Percentiles rank a stretch among this genome's conserved stretches.
Conservation (phyloP, 2,329 filamentous ascomycete species). For the Trichoderma koningiopsis region DNA sequence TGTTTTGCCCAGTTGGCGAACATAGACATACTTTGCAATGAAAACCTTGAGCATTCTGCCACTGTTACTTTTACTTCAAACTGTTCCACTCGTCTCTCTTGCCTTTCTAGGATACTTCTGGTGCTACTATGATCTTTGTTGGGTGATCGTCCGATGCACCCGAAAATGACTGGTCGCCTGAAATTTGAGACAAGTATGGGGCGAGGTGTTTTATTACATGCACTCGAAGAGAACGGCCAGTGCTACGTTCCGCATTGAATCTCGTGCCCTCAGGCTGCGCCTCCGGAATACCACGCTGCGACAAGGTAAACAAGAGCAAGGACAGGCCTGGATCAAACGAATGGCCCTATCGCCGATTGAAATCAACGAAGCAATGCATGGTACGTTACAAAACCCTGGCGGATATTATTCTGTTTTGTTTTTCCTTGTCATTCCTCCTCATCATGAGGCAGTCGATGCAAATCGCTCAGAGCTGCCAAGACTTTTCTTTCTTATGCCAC, state of each 20-base stretch:
- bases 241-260: slow-evolving; percentile 24
- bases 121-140: slow-evolving; percentile 20
- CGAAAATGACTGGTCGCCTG: slow-evolving; percentile 25
- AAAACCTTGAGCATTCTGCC: slow-evolving; percentile 6
- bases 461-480: slow-evolving; percentile 20
- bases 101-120: neutral
- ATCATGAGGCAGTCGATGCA: neutral
- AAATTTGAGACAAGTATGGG: slow-evolving; percentile 25
- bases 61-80: neutral
- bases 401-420: neutral
- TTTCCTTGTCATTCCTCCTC: neutral
- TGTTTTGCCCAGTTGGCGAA: slow-evolving; percentile 14
- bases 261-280: slow-evolving; percentile 16
- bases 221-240: slow-evolving; percentile 1
- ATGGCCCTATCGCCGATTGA: neutral
- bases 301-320: neutral
- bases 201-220: slow-evolving; percentile 21
- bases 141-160: slow-evolving; percentile 23
- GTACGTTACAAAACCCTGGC: neutral
- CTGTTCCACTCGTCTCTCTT: neutral
- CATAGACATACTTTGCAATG: slow-evolving; percentile 20
- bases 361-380: neutral
- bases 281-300: slow-evolving; percentile 11
- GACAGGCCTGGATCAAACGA: neutral
- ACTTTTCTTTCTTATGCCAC: neutral